These are phyloP conservation scores for Euphrasia confusa DNA, from an alignment of 257 asterid species.

Conservation along the genomic window DNA sequence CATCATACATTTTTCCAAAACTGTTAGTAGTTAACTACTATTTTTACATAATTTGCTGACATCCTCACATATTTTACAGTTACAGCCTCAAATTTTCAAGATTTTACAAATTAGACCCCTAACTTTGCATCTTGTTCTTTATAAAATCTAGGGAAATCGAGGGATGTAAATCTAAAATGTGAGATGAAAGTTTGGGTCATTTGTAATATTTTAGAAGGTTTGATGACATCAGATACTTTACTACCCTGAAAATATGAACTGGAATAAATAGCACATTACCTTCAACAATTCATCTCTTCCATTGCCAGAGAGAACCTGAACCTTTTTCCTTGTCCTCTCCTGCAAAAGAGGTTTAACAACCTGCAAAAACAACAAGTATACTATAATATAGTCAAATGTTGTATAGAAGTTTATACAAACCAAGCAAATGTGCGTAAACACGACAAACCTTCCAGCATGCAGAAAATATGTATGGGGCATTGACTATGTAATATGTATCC, in stretches of 20 bases:
- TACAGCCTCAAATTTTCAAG: too few relatives aligned
- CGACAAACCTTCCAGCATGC: slow-evolving; percentile 90
- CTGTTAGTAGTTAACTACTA: too few relatives aligned
- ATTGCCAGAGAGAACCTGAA: slow-evolving; percentile 57
- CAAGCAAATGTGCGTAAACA: slow-evolving; percentile 1
- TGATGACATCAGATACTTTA: background rate
- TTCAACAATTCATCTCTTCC: slow-evolving; percentile 57
- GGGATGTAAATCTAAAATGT: too few relatives aligned
- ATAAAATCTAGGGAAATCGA: too few relatives aligned
- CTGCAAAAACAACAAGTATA: slow-evolving; percentile 34
- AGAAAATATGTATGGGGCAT: slow-evolving; percentile 88
- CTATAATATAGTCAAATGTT: slow-evolving; percentile 1
- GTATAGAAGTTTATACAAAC: background rate
- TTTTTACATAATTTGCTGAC: too few relatives aligned
- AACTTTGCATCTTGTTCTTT: too few relatives aligned
- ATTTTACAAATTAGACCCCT: too few relatives aligned
- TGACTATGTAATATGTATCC: slow-evolving; percentile 76
- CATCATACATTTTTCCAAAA: too few relatives aligned
- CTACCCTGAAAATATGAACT: slow-evolving; percentile 1
- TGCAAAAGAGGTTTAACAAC: slow-evolving; percentile 89
- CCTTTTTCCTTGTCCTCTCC: slow-evolving; percentile 70
- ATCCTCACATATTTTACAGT: too few relatives aligned
- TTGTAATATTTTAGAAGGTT: too few relatives aligned
- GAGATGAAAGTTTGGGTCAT: too few relatives aligned
- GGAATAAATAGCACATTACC: slow-evolving; percentile 25